These are phyloP conservation scores for Begonia masoniana DNA, from an alignment of 306 rosid genomes.

Conservation along the genomic window DNA sequence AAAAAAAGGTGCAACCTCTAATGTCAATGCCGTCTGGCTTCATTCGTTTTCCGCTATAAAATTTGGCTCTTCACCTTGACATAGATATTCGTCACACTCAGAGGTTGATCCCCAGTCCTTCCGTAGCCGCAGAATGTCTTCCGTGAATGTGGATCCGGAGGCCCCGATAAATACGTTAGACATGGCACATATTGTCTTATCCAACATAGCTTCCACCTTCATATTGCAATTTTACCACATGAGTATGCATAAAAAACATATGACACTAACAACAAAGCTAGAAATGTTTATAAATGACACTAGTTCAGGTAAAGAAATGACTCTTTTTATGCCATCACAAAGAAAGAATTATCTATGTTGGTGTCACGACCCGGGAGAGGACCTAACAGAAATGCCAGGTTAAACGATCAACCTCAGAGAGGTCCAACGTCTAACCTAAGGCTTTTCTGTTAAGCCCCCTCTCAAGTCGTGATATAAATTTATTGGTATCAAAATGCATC, in stretches of 20 bases:
- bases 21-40: constrained; percentile 3
- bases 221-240: neutral
- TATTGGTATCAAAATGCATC: too few relatives aligned
- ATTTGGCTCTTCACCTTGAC: constrained; percentile 86
- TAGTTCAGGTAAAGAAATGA: neutral
- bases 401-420: too few relatives aligned
- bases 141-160: constrained; percentile 91
- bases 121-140: constrained; percentile 81
- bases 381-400: too few relatives aligned
- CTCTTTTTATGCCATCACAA: neutral
- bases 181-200: constrained; percentile 95
- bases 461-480: too few relatives aligned
- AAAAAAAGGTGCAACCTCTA: constrained; percentile 7
- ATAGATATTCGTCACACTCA: constrained; percentile 78
- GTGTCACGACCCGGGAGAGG: too few relatives aligned
- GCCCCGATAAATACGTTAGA: constrained; percentile 86
- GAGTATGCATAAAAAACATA: constrained; percentile 11
- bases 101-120: constrained; percentile 89
- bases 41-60: constrained; percentile 69
- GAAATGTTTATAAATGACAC: neutral
- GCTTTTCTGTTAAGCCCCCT: too few relatives aligned
- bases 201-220: constrained; percentile 98
- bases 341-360: too few relatives aligned
- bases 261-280: neutral
- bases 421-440: too few relatives aligned